These are phyloP conservation scores for Schwanniomyces occidentalis DNA, from an alignment of 805 yeast species.

Conservation along the genomic window DNA sequence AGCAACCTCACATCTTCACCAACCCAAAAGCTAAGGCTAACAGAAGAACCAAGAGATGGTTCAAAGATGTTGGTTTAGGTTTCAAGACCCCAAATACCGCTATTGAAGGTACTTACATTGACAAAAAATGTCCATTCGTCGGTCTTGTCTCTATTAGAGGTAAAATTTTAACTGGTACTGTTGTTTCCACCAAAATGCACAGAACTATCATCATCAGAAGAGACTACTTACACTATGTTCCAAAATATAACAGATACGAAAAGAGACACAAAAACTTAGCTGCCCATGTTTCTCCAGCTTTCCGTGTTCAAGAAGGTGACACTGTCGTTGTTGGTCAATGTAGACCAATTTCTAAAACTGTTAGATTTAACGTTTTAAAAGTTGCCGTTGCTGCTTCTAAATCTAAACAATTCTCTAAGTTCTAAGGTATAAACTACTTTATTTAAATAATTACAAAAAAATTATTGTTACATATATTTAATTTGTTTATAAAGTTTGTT, in stretches of 20 bases:
- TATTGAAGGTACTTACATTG: conserved; percentile 97
- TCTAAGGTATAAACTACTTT: conserved; percentile 51
- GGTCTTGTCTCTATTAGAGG: conserved; percentile 99
- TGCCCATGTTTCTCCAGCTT: conserved; percentile 99
- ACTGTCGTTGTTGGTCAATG: conserved; percentile 99
- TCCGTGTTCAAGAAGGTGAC: conserved; percentile 99
- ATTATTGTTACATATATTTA: conserved; percentile 11
- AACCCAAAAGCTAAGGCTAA: conserved; percentile 99
- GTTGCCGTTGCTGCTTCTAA: conserved; percentile 87
- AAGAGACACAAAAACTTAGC: conserved; percentile 99
- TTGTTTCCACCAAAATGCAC: conserved; percentile 99
- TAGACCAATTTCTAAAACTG: conserved; percentile 99
- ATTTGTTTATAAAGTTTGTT: conserved; percentile 12
- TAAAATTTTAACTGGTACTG: conserved; percentile 98
- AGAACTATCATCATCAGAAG: conserved; percentile 99
- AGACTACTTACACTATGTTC: conserved; percentile 99
- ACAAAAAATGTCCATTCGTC: conserved; percentile 99
- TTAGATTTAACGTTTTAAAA: conserved; percentile 98
- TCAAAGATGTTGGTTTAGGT: conserved; percentile 99
- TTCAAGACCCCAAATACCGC: conserved; percentile 99
- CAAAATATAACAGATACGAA: conserved; percentile 99
- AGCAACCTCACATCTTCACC: conserved; percentile 99
- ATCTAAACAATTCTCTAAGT: conserved; percentile 94
- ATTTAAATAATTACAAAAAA: conserved; percentile 5
- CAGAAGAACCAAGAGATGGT: conserved; percentile 99